Conservation (phyloP, 2,329 filamentous ascomycete species). For the Epichloe scottii region DNA sequence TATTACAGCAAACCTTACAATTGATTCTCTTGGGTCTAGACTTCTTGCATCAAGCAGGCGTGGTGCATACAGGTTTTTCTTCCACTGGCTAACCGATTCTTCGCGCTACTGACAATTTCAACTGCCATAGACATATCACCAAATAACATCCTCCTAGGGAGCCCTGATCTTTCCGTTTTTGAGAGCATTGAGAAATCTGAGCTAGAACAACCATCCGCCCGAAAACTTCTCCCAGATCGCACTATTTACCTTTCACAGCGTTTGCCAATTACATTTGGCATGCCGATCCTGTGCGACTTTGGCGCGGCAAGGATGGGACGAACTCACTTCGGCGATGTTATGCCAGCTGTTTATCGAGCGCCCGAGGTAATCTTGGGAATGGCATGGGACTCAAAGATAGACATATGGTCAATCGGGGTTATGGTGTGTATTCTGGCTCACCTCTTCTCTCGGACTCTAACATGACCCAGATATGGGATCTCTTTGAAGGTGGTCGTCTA, state of each 20-base stretch:
- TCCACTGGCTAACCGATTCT: neutral
- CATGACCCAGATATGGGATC: slow-evolving; percentile 17
- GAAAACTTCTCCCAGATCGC: slow-evolving; percentile 16
- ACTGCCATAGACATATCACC: slow-evolving; percentile 13
- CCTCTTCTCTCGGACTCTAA: neutral
- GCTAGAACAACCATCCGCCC: slow-evolving; percentile 9
- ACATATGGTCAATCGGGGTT: slow-evolving; percentile 22
- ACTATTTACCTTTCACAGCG: slow-evolving; percentile 16
- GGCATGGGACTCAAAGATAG: slow-evolving; percentile 21
- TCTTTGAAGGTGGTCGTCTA: slow-evolving; percentile 18
- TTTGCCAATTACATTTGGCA: slow-evolving; percentile 12
- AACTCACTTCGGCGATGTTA: slow-evolving; percentile 16
- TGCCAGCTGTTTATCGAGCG: slow-evolving; percentile 21
- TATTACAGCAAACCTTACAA: slow-evolving; percentile 13
- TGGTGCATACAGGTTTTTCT: slow-evolving; percentile 11
- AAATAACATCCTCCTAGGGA: slow-evolving; percentile 16
- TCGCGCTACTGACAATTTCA: neutral
- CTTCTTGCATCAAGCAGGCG: slow-evolving; percentile 9
- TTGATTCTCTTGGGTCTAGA: slow-evolving; percentile 11
- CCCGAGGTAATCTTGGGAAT: slow-evolving; percentile 22
- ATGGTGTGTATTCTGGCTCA: slow-evolving; percentile 13
- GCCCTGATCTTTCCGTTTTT: slow-evolving; percentile 7
- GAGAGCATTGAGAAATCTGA: slow-evolving; percentile 8
- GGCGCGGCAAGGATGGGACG: slow-evolving; percentile 16
- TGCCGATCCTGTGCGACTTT: slow-evolving; percentile 18